These are phyloP conservation scores for Arabidopsis hybrid DNA, from an alignment of 441 rosid genomes.

Conservation along the genomic window DNA sequence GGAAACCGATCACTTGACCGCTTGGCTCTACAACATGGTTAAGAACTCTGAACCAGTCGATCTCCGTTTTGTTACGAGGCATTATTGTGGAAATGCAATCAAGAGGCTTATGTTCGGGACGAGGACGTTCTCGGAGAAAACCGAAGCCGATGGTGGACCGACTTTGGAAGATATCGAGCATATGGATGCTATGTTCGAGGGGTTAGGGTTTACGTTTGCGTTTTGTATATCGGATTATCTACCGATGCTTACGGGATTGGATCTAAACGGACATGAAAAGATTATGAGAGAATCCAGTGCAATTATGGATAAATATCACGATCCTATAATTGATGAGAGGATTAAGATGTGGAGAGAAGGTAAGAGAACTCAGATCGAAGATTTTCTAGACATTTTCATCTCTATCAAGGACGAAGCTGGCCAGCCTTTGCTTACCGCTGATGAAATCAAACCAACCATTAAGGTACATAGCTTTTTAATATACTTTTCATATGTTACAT, in stretches of 20 bases:
- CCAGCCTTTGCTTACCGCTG: slow-evolving; percentile 49
- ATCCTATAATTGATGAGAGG: slow-evolving; percentile 46
- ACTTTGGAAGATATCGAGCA: slow-evolving; percentile 54
- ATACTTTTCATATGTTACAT: too few species aligned
- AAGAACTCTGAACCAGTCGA: slow-evolving; percentile 40
- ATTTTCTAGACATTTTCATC: slow-evolving; percentile 54
- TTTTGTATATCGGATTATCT: slow-evolving; percentile 57
- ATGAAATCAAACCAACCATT: slow-evolving; percentile 55
- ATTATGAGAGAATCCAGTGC: slow-evolving; percentile 44
- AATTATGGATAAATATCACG: slow-evolving; percentile 39
- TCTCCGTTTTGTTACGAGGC: slow-evolving; percentile 45
- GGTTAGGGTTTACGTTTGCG: slow-evolving; percentile 42
- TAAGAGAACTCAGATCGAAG: slow-evolving; percentile 47
- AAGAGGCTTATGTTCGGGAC: slow-evolving; percentile 51
- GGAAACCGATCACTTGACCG: slow-evolving; percentile 60
- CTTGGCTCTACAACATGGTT: slow-evolving; percentile 51
- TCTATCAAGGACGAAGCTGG: slow-evolving; percentile 45
- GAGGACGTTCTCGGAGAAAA: slow-evolving; percentile 43
- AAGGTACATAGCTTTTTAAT: slow-evolving; percentile 28
- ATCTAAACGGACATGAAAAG: slow-evolving; percentile 58
- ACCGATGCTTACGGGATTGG: slow-evolving; percentile 55
- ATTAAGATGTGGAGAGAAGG: slow-evolving; percentile 45
- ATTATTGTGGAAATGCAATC: slow-evolving; percentile 55
- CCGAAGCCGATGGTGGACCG: slow-evolving; percentile 47
- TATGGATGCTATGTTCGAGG: slow-evolving; percentile 47